Evolutionary conservation across 352 stramenopile genomes (phyloP).

Genomic region (Phytophthora ohioensis): DNA sequence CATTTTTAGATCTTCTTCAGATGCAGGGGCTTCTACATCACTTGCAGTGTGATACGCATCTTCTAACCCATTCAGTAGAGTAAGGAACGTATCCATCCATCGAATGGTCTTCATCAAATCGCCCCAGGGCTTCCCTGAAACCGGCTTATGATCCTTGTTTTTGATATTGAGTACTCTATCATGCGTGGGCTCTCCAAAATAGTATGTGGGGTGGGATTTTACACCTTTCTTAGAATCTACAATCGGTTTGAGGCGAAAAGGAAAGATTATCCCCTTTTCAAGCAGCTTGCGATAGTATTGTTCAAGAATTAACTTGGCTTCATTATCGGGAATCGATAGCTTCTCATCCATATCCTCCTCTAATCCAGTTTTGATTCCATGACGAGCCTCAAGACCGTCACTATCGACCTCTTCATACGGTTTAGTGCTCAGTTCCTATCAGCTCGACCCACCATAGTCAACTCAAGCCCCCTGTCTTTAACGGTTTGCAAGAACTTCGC

Average conservation of each 20-base stretch:
- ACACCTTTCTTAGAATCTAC: conserved; percentile 3
- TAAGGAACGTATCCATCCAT: conserved; percentile 15
- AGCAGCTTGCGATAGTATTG: not conserved
- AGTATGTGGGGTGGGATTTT: conserved; percentile 3
- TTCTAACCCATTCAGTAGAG: conserved; percentile 1
- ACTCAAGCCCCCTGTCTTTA: conserved; percentile 4
- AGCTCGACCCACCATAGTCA: not conserved
- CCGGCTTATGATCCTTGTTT: not conserved
- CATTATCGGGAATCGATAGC: conserved; percentile 5
- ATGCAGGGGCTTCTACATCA: not conserved
- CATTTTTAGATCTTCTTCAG: not conserved
- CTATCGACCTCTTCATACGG: too few relatives aligned
- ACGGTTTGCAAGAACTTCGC: not conserved
- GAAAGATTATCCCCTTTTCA: not conserved
- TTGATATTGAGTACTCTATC: conserved; percentile 2
- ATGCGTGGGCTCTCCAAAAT: conserved; percentile 1
- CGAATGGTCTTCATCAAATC: not conserved
- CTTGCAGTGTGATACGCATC: conserved; percentile 1
- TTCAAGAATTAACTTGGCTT: conserved; percentile 2
- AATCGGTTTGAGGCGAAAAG: conserved; percentile 7
- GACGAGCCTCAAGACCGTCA: too few relatives aligned
- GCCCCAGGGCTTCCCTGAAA: conserved; percentile 1
- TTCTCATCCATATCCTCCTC: not conserved
- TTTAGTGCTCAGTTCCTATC: not conserved
- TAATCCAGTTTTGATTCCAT: too few relatives aligned